Base-by-base conservation (phyloP, 2,329 filamentous ascomycete genomes). In the Colletotrichum salicis region DNA sequence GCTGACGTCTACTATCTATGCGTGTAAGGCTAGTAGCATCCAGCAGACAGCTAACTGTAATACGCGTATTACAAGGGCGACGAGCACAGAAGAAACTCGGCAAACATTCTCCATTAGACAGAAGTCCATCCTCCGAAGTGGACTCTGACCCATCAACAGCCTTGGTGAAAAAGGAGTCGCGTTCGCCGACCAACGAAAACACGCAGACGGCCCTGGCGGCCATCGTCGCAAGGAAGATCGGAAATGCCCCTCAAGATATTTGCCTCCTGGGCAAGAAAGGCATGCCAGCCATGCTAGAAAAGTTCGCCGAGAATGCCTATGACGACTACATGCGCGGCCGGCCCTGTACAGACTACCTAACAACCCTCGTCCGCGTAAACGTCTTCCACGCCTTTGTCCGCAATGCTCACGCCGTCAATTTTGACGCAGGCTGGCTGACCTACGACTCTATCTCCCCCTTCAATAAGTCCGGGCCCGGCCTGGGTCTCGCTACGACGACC, bases 391-490 rank as follows among this genome's bases (percentile, higher is more conserved):
- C 73, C 31, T 45, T 75, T 10, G 65, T 58, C 8, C 71, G 54
- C 11, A 74, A 70, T 37, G 64, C 67, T n/a, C 27, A 54, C 8
- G 64, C 66, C 27, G 68, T 75, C 24, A 51, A 59, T 56, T 70
- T 74, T 37, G 41, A 68, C 27, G 35, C n/a, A 0, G 62, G 48
- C 4, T 71, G 72, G 65, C 70, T 77, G 31, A 60, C n/a, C 22
- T 64, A 74, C 59, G 75, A 76, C 19, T 60, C 70, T 51, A 54
- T 75, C 13, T 77, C 74, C 56, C 77, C 67, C 8, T 78, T 74
- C 52, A 71, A 65, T 62, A 37, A 31, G 45, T 3, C 61, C 7
- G 58, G 66, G 0, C 59, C 73, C 3, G 58, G 33, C 10, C 73
- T 72, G 15, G 58, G 69, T 13, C 22, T 8, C 0, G 74, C 75